phyloP scores from a whole-genome alignment of 78 protist genomes.

The Paulinella micropora region DNA sequence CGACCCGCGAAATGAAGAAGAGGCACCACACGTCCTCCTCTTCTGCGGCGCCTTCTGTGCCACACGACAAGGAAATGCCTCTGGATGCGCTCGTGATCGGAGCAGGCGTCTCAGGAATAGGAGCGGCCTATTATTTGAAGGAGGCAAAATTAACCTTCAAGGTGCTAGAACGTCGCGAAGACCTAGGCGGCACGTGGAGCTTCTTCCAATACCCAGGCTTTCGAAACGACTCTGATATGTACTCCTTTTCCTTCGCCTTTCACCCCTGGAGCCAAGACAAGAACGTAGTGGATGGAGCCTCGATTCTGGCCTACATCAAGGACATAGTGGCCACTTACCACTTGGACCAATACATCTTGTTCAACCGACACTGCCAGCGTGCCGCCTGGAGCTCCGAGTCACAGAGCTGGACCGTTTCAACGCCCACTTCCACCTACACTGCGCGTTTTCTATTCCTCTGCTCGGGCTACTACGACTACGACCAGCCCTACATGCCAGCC shows the following conservation, averaged over 20 bases:
- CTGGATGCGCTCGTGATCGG: neutral
- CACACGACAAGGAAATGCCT: no score
- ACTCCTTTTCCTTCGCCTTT: neutral
- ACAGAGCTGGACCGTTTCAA: neutral
- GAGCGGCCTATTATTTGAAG: neutral
- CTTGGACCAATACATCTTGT: neutral
- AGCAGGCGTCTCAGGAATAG: conserved; percentile 2
- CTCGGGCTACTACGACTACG: conserved; percentile 6
- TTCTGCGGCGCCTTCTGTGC: no score
- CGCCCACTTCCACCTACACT: neutral
- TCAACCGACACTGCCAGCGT: neutral
- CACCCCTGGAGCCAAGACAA: neutral
- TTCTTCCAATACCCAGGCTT: neutral
- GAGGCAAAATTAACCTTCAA: neutral
- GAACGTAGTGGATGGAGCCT: neutral
- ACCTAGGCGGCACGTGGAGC: conserved; percentile 1
- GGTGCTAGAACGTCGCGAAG: neutral
- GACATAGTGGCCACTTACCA: neutral
- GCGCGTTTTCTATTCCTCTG: neutral
- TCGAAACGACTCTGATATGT: neutral
- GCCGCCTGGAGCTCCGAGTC: neutral
- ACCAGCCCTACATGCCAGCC: neutral
- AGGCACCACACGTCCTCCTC: no score
- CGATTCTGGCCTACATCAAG: neutral
- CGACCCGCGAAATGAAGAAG: no score